A percentile compares a stretch with the other conserved stretches of the same genome.
Evolutionary conservation across 2,329 filamentous ascomycete genomes (phyloP).

Genomic region (Hymenoscyphus fraxineus): DNA sequence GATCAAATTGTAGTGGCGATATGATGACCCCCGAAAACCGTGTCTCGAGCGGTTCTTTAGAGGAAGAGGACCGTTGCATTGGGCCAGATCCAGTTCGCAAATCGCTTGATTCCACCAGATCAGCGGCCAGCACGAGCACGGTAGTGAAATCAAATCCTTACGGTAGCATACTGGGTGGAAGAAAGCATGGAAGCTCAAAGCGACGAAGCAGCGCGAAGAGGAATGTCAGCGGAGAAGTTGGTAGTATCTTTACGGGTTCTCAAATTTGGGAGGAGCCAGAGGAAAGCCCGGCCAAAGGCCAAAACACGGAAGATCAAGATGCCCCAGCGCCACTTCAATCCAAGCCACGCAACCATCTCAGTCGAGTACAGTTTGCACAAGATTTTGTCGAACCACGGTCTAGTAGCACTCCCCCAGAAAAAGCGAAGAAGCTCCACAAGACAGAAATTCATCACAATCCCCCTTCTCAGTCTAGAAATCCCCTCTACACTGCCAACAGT

Average conservation of each 20-base stretch:
- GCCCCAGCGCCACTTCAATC: conserved; percentile 48
- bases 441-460: conserved; percentile 82
- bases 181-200: conserved; percentile 16
- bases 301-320: conserved; percentile 29
- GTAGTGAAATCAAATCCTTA: conserved; percentile 27
- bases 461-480: conserved; percentile 76
- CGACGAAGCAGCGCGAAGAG: conserved; percentile 41
- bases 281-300: conserved; percentile 24
- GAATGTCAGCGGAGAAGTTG: conserved; percentile 66
- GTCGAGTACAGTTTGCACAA: conserved; percentile 50
- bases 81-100: conserved; percentile 21
- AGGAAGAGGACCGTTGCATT: conserved; percentile 16
- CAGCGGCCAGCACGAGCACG: conserved; percentile 7
- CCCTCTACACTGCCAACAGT: conserved; percentile 69
- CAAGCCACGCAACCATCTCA: conserved; percentile 63
- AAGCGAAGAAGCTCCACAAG: conserved; percentile 40
- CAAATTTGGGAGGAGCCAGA: conserved; percentile 89
- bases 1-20: conserved; percentile 36
- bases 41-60: conserved; percentile 32
- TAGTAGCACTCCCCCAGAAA: conserved; percentile 42
- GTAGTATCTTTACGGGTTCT: conserved; percentile 64
- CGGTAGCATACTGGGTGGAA: conserved; percentile 23
- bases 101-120: conserved; percentile 26
- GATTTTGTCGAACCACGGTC: conserved; percentile 39
- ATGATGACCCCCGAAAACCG: conserved; percentile 30